phyloP scores from a whole-genome alignment of 129 eudicot genomes.

The Heracleum sosnowskyi region DNA sequence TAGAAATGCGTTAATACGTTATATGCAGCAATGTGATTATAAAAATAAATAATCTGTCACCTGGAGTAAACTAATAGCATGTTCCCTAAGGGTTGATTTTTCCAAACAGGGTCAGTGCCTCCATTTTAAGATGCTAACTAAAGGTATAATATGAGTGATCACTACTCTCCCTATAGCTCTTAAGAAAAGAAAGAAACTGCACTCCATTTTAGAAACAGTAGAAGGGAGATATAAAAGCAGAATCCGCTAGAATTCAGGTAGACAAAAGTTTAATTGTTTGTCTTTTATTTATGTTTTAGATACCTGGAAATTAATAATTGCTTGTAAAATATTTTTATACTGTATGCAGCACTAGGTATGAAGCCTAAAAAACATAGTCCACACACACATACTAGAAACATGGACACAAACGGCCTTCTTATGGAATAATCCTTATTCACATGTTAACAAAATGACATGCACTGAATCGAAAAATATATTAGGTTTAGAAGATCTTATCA shows the following conservation, averaged over 20 bases:
- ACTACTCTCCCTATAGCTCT: not conserved
- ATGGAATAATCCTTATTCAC: not conserved
- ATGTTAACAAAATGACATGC: not conserved
- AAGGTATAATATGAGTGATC: not conserved
- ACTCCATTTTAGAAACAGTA: not conserved
- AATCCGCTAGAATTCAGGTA: not conserved
- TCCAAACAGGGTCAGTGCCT: not conserved
- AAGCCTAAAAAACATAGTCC: not conserved
- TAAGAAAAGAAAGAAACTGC: not conserved
- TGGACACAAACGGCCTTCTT: not conserved
- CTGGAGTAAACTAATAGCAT: not conserved
- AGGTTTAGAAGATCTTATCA: not conserved
- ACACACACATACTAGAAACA: not conserved
- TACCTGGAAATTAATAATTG: not conserved
- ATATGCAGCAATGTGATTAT: not conserved
- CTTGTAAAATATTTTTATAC: not conserved
- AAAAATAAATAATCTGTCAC: not conserved
- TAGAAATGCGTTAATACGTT: too few relatives aligned
- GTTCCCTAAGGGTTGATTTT: not conserved
- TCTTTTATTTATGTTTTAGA: not conserved
- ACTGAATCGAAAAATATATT: not conserved
- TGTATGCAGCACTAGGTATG: not conserved
- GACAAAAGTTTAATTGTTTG: not conserved
- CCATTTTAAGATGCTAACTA: not conserved
- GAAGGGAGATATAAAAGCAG: not conserved